These are phyloP conservation scores for Rubus parviflorus DNA, from an alignment of 306 rosid genomes.

Conservation along the genomic window DNA sequence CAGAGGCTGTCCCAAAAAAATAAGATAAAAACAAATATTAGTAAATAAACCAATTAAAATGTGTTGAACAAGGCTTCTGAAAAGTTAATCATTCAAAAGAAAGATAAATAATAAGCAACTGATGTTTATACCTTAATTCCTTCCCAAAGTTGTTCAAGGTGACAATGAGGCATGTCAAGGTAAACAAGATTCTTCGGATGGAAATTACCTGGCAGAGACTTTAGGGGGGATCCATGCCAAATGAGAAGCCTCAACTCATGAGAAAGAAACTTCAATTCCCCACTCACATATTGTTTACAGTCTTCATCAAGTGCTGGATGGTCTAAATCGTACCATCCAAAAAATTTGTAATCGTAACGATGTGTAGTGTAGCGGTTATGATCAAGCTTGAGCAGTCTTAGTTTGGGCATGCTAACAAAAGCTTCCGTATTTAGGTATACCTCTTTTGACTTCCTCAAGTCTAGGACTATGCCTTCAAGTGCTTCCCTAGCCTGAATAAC, in stretches of 20 bases:
- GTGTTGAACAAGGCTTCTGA: no score
- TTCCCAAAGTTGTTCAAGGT: slow-evolving; percentile 14
- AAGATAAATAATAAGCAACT: no score
- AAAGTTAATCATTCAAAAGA: neutral
- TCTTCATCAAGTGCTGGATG: no score
- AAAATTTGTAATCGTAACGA: no score
- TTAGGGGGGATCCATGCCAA: slow-evolving; percentile 22
- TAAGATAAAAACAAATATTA: no score
- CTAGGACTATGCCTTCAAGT: slow-evolving; percentile 18
- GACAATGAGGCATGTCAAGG: slow-evolving; percentile 17
- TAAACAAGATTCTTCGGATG: slow-evolving; percentile 19
- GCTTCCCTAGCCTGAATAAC: slow-evolving; percentile 15
- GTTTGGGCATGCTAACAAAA: slow-evolving; percentile 25
- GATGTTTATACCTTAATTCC: neutral
- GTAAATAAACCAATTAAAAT: neutral
- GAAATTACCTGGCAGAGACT: neutral
- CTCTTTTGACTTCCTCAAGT: neutral
- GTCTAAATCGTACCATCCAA: no score
- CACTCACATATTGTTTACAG: neutral
- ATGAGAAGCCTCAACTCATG: slow-evolving; percentile 15
- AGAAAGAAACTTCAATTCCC: slow-evolving; percentile 11
- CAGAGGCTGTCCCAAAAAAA: neutral
- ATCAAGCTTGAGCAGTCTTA: slow-evolving; percentile 26
- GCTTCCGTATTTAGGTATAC: slow-evolving; percentile 16
- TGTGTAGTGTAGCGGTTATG: neutral